phyloP scores from a whole-genome alignment of 1,284 basidiomycete species.

The Filobasidium uniguttulatum region DNA sequence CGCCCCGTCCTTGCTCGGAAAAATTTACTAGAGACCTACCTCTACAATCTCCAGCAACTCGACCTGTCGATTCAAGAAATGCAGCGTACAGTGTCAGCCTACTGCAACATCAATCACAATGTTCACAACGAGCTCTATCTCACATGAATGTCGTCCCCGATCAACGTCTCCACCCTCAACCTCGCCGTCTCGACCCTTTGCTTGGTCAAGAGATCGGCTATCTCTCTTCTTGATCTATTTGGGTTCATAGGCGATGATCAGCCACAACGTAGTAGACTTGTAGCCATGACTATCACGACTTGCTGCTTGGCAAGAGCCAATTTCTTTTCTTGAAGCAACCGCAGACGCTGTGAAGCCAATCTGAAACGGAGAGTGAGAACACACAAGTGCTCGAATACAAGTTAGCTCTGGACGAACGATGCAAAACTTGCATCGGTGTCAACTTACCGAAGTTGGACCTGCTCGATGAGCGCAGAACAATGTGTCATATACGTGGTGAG shows the following conservation, averaged over 20 bases:
- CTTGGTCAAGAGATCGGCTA: slow-evolving; percentile 36
- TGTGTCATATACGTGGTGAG: no score
- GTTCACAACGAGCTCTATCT: not conserved
- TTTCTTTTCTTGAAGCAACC: slow-evolving; percentile 85
- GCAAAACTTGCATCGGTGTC: not conserved
- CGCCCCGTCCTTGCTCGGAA: no score
- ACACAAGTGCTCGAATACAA: not conserved
- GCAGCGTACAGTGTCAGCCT: not conserved
- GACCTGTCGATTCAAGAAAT: slow-evolving; percentile 26
- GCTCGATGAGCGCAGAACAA: no score
- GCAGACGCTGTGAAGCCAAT: slow-evolving; percentile 76
- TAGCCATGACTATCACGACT: slow-evolving; percentile 68
- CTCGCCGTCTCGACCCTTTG: slow-evolving; percentile 32
- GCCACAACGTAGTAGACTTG: slow-evolving; percentile 40
- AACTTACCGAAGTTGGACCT: slow-evolving; percentile 17
- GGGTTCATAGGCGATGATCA: not conserved
- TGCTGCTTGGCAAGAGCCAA: slow-evolving; percentile 75
- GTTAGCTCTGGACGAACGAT: no score
- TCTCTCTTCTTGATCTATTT: slow-evolving; percentile 29
- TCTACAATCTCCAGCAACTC: slow-evolving; percentile 85
- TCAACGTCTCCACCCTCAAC: slow-evolving; percentile 33
- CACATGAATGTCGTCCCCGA: slow-evolving; percentile 37
- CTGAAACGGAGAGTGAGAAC: slow-evolving; percentile 43
- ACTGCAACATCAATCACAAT: not conserved
- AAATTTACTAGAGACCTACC: no score